A percentile compares a stretch with the other conserved stretches of the same genome.
Conservation (phyloP, 768 basidiomycete species). For the Boletus rubropictus region DNA sequence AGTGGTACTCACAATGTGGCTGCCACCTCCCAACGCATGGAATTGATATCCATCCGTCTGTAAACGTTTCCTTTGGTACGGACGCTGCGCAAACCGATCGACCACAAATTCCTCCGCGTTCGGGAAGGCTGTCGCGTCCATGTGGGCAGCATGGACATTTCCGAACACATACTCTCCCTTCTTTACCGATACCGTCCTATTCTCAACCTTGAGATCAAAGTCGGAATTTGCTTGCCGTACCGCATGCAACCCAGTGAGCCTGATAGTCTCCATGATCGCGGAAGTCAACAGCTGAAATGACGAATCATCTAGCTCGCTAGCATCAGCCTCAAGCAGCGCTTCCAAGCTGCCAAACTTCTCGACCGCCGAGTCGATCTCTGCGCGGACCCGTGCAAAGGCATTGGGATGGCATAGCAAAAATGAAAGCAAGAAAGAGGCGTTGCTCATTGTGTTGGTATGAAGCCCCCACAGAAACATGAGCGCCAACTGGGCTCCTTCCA, state of each 20-base stretch:
- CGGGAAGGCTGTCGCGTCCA: constrained; percentile 11
- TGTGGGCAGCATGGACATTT: constrained; percentile 17
- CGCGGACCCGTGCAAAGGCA: constrained; percentile 40
- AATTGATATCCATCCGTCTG: constrained; percentile 12
- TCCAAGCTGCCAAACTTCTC: constrained; percentile 11
- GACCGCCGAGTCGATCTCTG: constrained; percentile 37
- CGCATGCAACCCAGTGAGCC: constrained; percentile 16
- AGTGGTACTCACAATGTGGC: constrained; percentile 13
- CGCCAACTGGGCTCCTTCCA: constrained; percentile 16
- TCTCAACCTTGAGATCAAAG: constrained; percentile 11
- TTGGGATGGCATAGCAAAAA: constrained; percentile 39
- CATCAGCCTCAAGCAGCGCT: constrained; percentile 8
- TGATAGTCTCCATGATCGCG: constrained; percentile 25
- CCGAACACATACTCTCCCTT: constrained; percentile 19
- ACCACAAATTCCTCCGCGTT: constrained; percentile 12
- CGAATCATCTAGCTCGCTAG: constrained; percentile 13
- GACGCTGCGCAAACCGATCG: constrained; percentile 17
- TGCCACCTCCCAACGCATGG: constrained; percentile 15
- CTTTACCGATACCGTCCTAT: constrained; percentile 11
- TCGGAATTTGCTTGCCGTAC: constrained; percentile 15
- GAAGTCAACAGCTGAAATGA: constrained; percentile 21
- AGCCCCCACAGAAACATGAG: constrained; percentile 20
- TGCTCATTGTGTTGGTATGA: constrained; percentile 21
- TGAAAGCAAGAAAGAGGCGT: constrained; percentile 15
- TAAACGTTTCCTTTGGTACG: constrained; percentile 10